Evolutionary conservation across 257 asterid genomes (phyloP).

Genomic region (Henckelia pumila): DNA sequence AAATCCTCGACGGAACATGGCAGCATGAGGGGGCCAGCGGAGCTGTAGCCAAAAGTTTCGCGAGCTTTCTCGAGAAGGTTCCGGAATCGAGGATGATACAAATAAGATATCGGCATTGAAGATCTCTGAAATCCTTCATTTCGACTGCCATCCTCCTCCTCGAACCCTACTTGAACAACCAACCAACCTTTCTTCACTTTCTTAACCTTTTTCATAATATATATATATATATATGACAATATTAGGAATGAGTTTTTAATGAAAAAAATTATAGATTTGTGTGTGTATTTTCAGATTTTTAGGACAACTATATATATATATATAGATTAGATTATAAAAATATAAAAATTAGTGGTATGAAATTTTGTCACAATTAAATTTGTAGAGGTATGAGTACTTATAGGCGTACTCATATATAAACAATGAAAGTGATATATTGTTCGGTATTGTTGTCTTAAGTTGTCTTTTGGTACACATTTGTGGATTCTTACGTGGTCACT

Average conservation of each 20-base stretch:
- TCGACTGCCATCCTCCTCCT: neutral
- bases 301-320: too few species aligned
- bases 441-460: neutral
- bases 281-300: too few species aligned
- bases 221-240: neutral
- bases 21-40: neutral
- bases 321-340: too few species aligned
- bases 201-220: constrained; percentile 9
- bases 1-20: constrained; percentile 5
- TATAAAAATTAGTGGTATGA: too few species aligned
- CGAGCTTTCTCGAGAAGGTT: neutral
- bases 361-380: neutral
- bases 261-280: neutral
- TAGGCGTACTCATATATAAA: too few species aligned
- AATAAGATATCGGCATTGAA: neutral
- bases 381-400: neutral
- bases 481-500: neutral
- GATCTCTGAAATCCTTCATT: neutral
- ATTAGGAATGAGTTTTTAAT: too few species aligned
- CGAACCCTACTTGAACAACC: constrained; percentile 7
- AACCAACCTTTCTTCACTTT: constrained; percentile 22
- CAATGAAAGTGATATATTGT: too few species aligned
- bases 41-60: neutral
- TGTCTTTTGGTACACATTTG: neutral
- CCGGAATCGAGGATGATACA: neutral